phyloP scores from a whole-genome alignment of 768 basidiomycete genomes.

The Cytidiella melzeri region DNA sequence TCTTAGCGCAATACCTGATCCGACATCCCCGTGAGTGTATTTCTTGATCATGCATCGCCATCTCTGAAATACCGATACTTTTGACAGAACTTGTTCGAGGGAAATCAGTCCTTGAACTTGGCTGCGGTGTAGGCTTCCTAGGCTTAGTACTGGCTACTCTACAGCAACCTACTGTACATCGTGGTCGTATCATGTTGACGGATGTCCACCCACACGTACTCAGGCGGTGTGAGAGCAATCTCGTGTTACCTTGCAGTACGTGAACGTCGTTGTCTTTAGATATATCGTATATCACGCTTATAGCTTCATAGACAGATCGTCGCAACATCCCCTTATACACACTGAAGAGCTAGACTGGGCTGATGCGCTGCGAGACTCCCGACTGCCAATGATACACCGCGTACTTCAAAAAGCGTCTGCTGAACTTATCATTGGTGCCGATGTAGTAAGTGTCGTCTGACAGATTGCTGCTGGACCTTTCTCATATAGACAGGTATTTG shows the following conservation, averaged over 20 bases:
- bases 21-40: neutral
- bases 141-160: constrained; percentile 56
- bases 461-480: too few relatives aligned
- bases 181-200: constrained; percentile 41
- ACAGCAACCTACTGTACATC: constrained; percentile 31
- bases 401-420: constrained; percentile 39
- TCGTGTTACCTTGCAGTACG: constrained; percentile 65
- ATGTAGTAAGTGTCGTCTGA: constrained; percentile 52
- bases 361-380: constrained; percentile 38
- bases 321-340: constrained; percentile 38
- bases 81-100: constrained; percentile 35
- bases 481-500: constrained; percentile 73
- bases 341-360: constrained; percentile 61
- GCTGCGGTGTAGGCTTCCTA: constrained; percentile 72
- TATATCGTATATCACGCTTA: too few relatives aligned
- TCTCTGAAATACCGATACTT: neutral
- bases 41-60: too few relatives aligned
- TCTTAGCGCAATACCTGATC: constrained; percentile 57
- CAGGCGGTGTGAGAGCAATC: constrained; percentile 50
- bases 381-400: constrained; percentile 15
- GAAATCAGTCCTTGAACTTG: constrained; percentile 62
- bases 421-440: constrained; percentile 67
- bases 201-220: constrained; percentile 65
- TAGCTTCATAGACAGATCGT: constrained; percentile 45
- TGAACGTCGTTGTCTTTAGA: too few relatives aligned